Base-by-base conservation (phyloP, 2,329 filamentous ascomycete genomes). In the Claviceps sp. region DNA sequence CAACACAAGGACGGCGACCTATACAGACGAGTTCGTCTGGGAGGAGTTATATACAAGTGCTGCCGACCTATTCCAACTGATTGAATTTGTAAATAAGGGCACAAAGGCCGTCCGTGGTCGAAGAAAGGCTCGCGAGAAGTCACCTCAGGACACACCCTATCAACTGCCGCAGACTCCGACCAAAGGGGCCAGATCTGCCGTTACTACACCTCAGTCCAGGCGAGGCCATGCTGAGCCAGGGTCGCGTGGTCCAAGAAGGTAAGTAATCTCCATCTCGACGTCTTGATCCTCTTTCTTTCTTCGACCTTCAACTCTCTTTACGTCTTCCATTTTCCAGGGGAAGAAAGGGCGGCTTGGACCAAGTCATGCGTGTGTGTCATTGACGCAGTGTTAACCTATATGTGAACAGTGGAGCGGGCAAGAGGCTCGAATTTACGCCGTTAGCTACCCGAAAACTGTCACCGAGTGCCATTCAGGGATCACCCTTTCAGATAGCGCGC, bases 1-100 rank as follows among this genome's bases (percentile, higher is more conserved):
- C 62, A 95, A 94, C 63, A 87, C 87, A 13, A 76, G 89, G 54
- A 95, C 90, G 24, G 85, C 89, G 19, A 89, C 82, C 22, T 98
- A 97, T 64, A 96, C 91, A 0, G 82, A 93, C 14, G 89, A 96
- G 60, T 95, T 98, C 58, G 66, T 79, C 1, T 98, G 93, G 93
- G 89, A 96, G 63, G 81, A 95, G 44, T 69, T 94, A 2, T 95
- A 88, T 60, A 73, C 72, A 0, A 82, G 81, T n/a, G 73, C 73
- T 37, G 72, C 74, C 22, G 74, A 82, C n/a, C 74, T 95, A 34
- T 76, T 78, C 47, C 64, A 73, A 5, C 67, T 95, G 45, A 73
- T 86, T 39, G 77, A 84, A 34, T 70, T 84, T 56, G 76, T 96
- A 16, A 78, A 85, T 62, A 76, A 71, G 40, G 78, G 82, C 52